Percentiles rank a stretch among this genome's conserved stretches.
phyloP scores from a whole-genome alignment of 495 filamentous ascomycete species.

The Neurospora sp. region DNA sequence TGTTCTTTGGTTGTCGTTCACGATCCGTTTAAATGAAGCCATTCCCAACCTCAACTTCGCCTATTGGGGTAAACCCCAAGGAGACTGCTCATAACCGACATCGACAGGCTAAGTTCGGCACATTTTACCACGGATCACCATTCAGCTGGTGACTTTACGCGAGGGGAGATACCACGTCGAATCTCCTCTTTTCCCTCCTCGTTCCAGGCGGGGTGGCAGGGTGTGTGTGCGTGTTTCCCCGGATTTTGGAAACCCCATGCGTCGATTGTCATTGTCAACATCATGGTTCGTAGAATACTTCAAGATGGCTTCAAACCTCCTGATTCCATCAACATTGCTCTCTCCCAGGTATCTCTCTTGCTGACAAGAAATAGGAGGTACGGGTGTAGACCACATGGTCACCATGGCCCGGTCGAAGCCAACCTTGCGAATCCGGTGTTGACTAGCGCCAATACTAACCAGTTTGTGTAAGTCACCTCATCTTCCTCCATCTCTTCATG shows the following conservation, averaged over 20 bases:
- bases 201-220: background rate
- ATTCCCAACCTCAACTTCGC: background rate
- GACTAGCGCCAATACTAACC: conserved; percentile 41
- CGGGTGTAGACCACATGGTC: conserved; percentile 43
- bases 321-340: too few relatives aligned
- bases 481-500: background rate
- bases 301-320: too few relatives aligned
- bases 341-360: background rate
- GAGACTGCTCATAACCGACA: background rate
- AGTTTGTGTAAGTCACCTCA: conserved; percentile 24
- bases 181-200: background rate
- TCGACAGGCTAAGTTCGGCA: background rate
- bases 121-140: background rate
- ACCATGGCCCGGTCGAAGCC: conserved; percentile 49
- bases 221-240: background rate
- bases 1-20: too few relatives aligned
- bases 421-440: conserved; percentile 44
- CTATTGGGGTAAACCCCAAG: background rate
- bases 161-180: background rate
- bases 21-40: background rate
- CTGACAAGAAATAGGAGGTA: conserved; percentile 32
- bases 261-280: background rate
- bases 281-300: background rate
- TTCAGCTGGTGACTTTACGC: background rate
- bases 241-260: background rate